phyloP scores from a whole-genome alignment of 805 yeast genomes.

The Cyberlindnera mrakii region DNA sequence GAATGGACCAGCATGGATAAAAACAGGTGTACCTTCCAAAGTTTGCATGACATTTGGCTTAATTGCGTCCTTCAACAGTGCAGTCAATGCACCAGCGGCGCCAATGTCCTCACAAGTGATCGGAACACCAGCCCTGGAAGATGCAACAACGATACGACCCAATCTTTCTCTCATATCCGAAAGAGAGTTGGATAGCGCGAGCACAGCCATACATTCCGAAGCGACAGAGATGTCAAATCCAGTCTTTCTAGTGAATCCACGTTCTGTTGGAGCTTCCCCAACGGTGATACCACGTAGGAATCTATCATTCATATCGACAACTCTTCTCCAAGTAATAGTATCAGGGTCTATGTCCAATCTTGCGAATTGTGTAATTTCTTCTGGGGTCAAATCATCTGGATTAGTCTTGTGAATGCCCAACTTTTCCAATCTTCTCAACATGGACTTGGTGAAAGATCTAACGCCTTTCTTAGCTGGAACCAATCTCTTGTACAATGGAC shows the following conservation, averaged over 20 bases:
- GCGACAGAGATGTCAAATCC: conserved; percentile 98
- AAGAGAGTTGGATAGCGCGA: conserved; percentile 75
- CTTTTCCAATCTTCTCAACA: conserved; percentile 68
- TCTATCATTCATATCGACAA: conserved; percentile 91
- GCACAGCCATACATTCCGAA: conserved; percentile 91
- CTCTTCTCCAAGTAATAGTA: conserved; percentile 87
- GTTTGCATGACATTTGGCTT: conserved; percentile 98
- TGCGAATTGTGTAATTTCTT: conserved; percentile 69
- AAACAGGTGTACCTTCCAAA: conserved; percentile 94
- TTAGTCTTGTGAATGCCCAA: conserved; percentile 77
- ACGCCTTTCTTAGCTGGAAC: conserved; percentile 82
- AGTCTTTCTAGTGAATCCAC: conserved; percentile 75
- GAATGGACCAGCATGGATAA: conserved; percentile 97
- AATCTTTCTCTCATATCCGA: conserved; percentile 82
- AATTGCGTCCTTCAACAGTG: conserved; percentile 90
- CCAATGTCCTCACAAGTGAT: conserved; percentile 93
- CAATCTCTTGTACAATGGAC: conserved; percentile 74
- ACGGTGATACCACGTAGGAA: conserved; percentile 82
- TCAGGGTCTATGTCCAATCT: conserved; percentile 85
- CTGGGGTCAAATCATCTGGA: conserved; percentile 74
- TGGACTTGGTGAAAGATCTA: conserved; percentile 72
- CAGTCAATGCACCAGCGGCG: conserved; percentile 92
- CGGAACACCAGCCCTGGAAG: conserved; percentile 68
- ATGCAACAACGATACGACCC: conserved; percentile 86
- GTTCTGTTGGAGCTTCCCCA: conserved; percentile 91